Evolutionary conservation across 352 stramenopile genomes (phyloP), one percentile per base, ranked within the genome.

Genomic region (Globisporangium takayamanum): DNA sequence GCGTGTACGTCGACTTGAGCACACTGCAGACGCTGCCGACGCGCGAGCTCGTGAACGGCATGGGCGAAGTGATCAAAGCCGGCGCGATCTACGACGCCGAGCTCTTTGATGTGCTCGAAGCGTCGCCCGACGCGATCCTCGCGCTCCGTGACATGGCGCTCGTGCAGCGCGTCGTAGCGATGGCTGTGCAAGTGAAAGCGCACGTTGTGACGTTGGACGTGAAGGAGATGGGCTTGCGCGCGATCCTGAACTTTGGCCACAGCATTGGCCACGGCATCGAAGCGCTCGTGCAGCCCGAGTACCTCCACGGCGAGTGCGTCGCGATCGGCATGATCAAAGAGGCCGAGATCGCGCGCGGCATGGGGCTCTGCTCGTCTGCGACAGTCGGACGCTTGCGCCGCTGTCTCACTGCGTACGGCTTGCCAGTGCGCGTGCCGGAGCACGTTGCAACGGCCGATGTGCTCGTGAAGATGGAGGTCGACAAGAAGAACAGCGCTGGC

Each of bases 161-260:
- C 49, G 73, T 89, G 63, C 78, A 92, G 66, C 77, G 63, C 22
- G 70, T 92, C 5, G 76, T 92, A 6, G 69, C 72, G 33, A 74
- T 79, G 48, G 81, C 79, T 1, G 81, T 84, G 46, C 68, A 97
- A 61, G 97, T 98, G 59, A 99, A 99, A 74, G 91, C 94, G 26
- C 87, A 88, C 45, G 94, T 99, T 26, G 96, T 99, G 14, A 96
- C 95, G 37, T 73, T 87, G 14, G 96, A 99, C 69, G 95, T 97
- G 53, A 95, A 95, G 68, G 97, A 99, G 72, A 94, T 94, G 60
- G 96, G 95, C 1, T 60, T 98, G 28, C 84, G 97, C 16, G 96
- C 96, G 15, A 99, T 98, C 39, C 85, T 99, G 41, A 99, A 99
- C 78, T 93, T 99, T 60, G 97, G 97, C n/a, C 97, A 99, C 82